Base-by-base conservation (phyloP, 257 asterid species). In the Przewalskia tangutica region DNA sequence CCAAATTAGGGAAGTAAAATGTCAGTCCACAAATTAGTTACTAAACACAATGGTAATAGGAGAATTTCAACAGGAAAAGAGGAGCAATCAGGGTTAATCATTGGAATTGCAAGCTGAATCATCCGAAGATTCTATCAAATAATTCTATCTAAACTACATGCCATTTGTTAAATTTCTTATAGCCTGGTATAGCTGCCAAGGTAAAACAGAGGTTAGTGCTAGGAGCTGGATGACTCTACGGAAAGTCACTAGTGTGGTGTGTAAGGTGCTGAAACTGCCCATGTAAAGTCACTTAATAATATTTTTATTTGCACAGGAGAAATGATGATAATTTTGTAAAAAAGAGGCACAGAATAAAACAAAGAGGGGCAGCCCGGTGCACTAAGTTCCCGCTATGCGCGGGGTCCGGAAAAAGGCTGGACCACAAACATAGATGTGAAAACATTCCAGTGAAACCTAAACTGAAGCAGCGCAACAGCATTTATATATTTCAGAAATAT, bases 1-100 rank as follows among this genome's bases (percentile, higher is more conserved):
- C 10, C 60, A 75, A 82, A 82, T 86, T 58, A 82, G 58, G 83
- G 44, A 83, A 85, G 82, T 50, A 81, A 84, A 81, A 36, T 60
- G 66, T 64, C 56, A 53, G 71, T 8, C 42, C 17, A 77, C 54
- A 82, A 8, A 7, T 58, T 13, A 75, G 46, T 48, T 73, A 50
- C 20, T 48, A 23, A 8, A 7, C 42, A 75, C 13, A 75, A 75
- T 4, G 23, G 44, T 50, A 12, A 23, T 73, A 23, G 12, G 23
- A 73, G 14, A 48, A 75, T 50, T 13, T 75, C 46, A 50, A 75
- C 79, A 71, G 23, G 13, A 75, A 75, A 75, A 50, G 46, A 50
- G 62, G 79, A 75, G 62, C 42, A 75, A 75, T 75, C 79, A 50
- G 62, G 23, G n/a, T 20, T 75, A 32, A 50, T 75, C 42, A 75